Base-by-base conservation (phyloP, 164 flowering plant genomes). In the Saururus chinensis region DNA sequence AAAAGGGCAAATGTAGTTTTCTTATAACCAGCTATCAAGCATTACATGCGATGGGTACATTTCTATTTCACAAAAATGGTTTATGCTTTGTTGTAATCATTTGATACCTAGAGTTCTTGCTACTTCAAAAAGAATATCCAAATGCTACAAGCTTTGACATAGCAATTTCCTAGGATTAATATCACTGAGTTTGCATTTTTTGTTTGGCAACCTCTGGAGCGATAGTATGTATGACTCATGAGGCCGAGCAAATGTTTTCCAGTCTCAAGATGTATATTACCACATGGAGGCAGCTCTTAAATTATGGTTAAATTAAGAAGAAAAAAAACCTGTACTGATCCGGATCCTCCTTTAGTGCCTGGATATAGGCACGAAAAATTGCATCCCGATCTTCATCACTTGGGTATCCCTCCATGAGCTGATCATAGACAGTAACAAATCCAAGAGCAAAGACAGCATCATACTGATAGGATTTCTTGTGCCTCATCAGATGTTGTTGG, bases 401-500 rank as follows among this genome's bases (percentile, higher is more conserved):
- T 1, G 92, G 92, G 68, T 88, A 93, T 1, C 98, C 98, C 49
- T 89, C 97, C 97, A 93, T 88, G 65, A 93, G 92, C 64, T 81
- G 85, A 78, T 93, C 96, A 67, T 79, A 93, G 9, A 93, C 88
- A 42, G 99, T 90, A 41, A 93, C 97, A 75, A 93, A 90, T 23
- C 99, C 99, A 52, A 93, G 95, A 58, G 96, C 99, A 74, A 93
- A 93, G 9, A 93, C 88, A 11, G 96, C 74, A 67, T 93, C 97
- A 71, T 93, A 93, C 22, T 76, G 73, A 65, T 81, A 83, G 6
- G 86, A 74, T 73, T 59, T 82, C 82, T 88, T 93, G 78, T 88
- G 85, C 73, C 82, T 80, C 84, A 80, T 81, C 75, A 93, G 64
- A 79, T 93, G 99, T 26, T 93, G 99, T 65, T 90, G 97, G 35